Base-by-base conservation (phyloP, 2,329 filamentous ascomycete species). In the Arthrinium puccinioides region DNA sequence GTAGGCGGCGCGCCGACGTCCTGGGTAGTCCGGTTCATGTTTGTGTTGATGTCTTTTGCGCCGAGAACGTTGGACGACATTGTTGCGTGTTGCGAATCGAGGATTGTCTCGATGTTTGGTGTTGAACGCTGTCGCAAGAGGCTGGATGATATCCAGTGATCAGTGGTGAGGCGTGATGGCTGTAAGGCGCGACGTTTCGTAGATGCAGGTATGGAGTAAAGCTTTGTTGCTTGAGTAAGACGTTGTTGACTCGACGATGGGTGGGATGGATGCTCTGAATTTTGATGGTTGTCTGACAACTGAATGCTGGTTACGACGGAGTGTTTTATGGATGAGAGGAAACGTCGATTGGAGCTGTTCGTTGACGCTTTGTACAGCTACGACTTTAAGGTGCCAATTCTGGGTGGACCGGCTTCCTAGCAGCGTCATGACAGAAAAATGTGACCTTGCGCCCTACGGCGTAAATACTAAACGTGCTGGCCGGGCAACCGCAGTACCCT, bases 31-130 rank as follows among this genome's bases (percentile, higher is more conserved):
- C 38, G 43, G 33, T 45, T 43, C 40, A 43, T 46, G 48, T 51
- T 46, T 42, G 67, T 67, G 63, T 86, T 86, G 63, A 73, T 69
- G 65, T 85, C 79, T 64, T 79, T 79, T 54, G 74, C 66, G 50
- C 68, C 65, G 61, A 87, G 79, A 49, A 81, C 64, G 62, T 70
- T 76, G 59, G 61, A 45, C 43, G 62, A 54, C 57, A 74, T 73
- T 76, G 81, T 82, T 49, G 45, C 57, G 32, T 33, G n/a, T n/a
- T n/a, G n/a, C n/a, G n/a, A n/a, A n/a, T n/a, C n/a, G n/a, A 34
- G 21, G 32, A 33, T 13, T 34, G 11, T 11, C 14, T 33, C 24
- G 31, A 7, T 23, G 30, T 15, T 21, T n/a, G 31, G 11, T 32
- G 20, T 15, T 23, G n/a, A 15, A 15, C n/a, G 20, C 15, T 23